A percentile compares a stretch with the other conserved stretches of the same genome.
Conservation (phyloP, 2,329 filamentous ascomycete genomes). For the Aspergillus alliaceus region DNA sequence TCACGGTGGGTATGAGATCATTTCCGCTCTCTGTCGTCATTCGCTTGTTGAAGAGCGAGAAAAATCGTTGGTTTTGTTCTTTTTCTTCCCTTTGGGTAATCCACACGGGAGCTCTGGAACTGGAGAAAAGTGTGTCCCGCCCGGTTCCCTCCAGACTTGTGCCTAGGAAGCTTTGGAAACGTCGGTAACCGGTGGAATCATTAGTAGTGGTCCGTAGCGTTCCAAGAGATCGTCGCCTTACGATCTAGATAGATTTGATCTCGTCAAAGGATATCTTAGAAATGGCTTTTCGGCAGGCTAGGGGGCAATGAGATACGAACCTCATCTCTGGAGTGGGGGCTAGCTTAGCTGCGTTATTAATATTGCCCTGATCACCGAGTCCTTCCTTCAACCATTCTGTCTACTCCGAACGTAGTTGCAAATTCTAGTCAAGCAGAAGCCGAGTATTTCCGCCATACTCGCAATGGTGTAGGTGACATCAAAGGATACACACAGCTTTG, state of each 20-base stretch:
- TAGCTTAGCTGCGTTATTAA: not conserved
- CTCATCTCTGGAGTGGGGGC: not conserved
- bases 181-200: not conserved
- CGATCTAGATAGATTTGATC: not conserved
- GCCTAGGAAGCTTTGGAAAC: not conserved
- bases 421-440: no score
- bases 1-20: not conserved
- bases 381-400: no score
- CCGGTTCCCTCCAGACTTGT: not conserved
- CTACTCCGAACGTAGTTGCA: no score
- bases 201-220: not conserved
- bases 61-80: not conserved
- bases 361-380: not conserved
- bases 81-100: not conserved
- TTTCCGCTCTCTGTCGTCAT: not conserved
- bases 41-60: not conserved
- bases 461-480: no score
- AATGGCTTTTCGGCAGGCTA: not conserved
- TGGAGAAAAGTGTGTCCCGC: no score
- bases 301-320: not conserved
- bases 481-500: no score
- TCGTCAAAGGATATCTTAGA: not conserved
- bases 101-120: no score
- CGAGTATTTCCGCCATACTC: no score
- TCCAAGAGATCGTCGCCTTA: not conserved